Evolutionary conservation across 441 rosid genomes (phyloP).

Genomic region (Arabidopsis hybrid): DNA sequence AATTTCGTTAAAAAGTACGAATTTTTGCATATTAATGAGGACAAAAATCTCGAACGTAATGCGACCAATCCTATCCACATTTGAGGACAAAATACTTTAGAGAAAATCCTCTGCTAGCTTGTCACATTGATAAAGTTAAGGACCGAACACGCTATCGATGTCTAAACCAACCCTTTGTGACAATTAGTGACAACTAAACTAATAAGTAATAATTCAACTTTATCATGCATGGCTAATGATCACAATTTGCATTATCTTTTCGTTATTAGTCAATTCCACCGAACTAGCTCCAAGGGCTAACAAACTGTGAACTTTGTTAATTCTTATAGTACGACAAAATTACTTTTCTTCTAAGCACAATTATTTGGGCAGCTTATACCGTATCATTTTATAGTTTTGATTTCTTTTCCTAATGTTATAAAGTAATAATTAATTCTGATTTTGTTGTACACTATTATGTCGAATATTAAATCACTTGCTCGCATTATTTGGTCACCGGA

Average conservation of each 20-base stretch:
- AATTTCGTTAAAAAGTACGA: neutral
- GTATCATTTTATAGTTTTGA: neutral
- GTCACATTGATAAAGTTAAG: neutral
- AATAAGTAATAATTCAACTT: constrained; percentile 13
- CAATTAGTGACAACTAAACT: constrained; percentile 21
- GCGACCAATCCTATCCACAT: neutral
- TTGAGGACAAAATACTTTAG: neutral
- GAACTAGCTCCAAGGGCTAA: constrained; percentile 7
- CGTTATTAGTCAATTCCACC: constrained; percentile 23
- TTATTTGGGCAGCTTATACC: constrained; percentile 11
- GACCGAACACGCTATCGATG: neutral
- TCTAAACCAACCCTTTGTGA: neutral
- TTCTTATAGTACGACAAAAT: constrained; percentile 21
- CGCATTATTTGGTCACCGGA: no score
- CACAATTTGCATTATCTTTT: constrained; percentile 20
- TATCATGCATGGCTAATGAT: constrained; percentile 13
- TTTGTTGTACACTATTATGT: no score
- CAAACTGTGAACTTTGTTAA: neutral
- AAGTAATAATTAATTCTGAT: neutral
- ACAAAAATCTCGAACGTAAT: neutral
- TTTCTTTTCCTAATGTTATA: neutral
- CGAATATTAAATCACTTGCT: no score
- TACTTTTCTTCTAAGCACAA: neutral
- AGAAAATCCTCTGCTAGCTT: neutral
- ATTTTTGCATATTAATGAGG: neutral